Evolutionary conservation across 768 basidiomycete species (phyloP).

Genomic region (Sutorius australiensis): DNA sequence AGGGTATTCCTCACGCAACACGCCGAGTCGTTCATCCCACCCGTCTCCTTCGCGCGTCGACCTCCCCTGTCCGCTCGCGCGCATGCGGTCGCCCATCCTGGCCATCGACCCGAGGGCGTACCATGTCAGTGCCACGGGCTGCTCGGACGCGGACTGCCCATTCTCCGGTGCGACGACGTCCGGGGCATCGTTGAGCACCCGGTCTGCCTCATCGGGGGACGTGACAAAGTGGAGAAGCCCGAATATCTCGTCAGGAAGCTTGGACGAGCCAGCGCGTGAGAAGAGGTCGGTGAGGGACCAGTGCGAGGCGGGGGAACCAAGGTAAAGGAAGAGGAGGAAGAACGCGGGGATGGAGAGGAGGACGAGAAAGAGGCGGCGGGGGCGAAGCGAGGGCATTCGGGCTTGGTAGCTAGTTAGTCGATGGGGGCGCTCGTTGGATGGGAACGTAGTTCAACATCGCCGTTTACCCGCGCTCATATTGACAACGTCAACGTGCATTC

Average conservation of each 20-base stretch:
- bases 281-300: conserved; percentile 30
- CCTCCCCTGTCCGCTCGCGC: conserved; percentile 19
- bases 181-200: conserved; percentile 4
- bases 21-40: conserved; percentile 33
- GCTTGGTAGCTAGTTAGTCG: neutral
- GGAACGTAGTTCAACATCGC: neutral
- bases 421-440: neutral
- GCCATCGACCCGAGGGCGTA: conserved; percentile 46
- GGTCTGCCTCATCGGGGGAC: conserved; percentile 27
- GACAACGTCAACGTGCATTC: no score
- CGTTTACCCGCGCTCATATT: neutral
- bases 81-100: neutral
- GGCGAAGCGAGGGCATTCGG: conserved; percentile 31
- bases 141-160: conserved; percentile 34
- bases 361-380: conserved; percentile 43
- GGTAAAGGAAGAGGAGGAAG: conserved; percentile 36
- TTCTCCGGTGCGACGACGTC: neutral
- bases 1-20: conserved; percentile 50
- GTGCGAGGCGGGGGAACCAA: conserved; percentile 36
- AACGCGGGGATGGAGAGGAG: conserved; percentile 35
- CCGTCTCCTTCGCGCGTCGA: conserved; percentile 37
- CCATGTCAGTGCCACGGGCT: conserved; percentile 47
- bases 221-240: conserved; percentile 68
- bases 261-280: conserved; percentile 39
- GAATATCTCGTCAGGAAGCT: conserved; percentile 55